Evolutionary conservation across 805 yeast genomes (phyloP).

Genomic region (Blastobotrys peoriensis): DNA sequence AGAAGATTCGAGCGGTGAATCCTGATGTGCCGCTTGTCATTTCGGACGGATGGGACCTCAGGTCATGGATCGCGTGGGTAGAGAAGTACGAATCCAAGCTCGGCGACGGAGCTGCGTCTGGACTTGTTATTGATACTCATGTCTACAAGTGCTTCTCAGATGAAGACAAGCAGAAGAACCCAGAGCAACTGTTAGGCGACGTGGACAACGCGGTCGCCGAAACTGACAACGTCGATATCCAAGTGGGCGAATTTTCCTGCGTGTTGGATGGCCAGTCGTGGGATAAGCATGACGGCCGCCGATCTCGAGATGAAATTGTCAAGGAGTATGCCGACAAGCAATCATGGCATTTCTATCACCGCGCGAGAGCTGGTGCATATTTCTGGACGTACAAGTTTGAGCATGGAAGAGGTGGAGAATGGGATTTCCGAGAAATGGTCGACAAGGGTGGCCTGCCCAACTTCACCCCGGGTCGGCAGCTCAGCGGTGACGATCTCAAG

Average conservation of each 20-base stretch:
- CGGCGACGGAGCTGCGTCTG: slow-evolving; percentile 30
- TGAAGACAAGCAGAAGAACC: slow-evolving; percentile 58
- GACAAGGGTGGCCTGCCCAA: slow-evolving; percentile 52
- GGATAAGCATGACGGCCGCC: slow-evolving; percentile 41
- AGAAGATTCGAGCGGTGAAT: slow-evolving; percentile 53
- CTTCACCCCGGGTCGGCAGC: slow-evolving; percentile 7
- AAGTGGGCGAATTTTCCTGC: slow-evolving; percentile 89
- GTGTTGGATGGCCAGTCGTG: slow-evolving; percentile 75
- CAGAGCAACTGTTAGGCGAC: slow-evolving; percentile 56
- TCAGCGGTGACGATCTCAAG: neutral
- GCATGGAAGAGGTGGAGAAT: slow-evolving; percentile 90
- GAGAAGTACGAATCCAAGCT: slow-evolving; percentile 33
- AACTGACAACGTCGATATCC: slow-evolving; percentile 51
- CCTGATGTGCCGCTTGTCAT: slow-evolving; percentile 61
- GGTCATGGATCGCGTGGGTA: slow-evolving; percentile 68
- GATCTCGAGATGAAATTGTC: slow-evolving; percentile 51
- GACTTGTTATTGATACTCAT: slow-evolving; percentile 78
- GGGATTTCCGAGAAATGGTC: slow-evolving; percentile 83
- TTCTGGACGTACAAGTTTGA: slow-evolving; percentile 91
- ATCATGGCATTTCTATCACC: slow-evolving; percentile 38
- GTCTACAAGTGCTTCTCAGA: slow-evolving; percentile 82
- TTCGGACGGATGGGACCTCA: slow-evolving; percentile 93
- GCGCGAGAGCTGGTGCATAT: slow-evolving; percentile 65
- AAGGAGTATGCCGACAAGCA: slow-evolving; percentile 57
- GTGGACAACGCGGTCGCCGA: slow-evolving; percentile 35